phyloP scores from a whole-genome alignment of 768 basidiomycete genomes.

The Suillus tomentosus region DNA sequence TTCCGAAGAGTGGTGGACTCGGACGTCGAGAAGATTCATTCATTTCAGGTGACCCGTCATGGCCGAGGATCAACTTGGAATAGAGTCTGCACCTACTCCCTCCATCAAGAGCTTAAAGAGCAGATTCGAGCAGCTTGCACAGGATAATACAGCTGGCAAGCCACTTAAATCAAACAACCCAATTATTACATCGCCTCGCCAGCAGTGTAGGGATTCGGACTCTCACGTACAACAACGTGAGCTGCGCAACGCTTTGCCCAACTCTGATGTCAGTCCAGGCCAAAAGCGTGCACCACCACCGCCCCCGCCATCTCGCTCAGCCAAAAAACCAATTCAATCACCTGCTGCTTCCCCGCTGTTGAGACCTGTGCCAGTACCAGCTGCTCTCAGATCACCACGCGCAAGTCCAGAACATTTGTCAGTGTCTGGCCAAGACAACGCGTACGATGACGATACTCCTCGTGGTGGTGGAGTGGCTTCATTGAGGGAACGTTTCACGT shows the following conservation, averaged over 20 bases:
- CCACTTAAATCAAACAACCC: conserved; percentile 6
- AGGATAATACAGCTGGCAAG: conserved; percentile 32
- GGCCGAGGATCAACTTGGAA: conserved; percentile 25
- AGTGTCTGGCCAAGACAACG: conserved; percentile 12
- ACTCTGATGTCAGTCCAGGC: conserved; percentile 51
- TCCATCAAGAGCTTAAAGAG: conserved; percentile 72
- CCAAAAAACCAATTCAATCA: conserved; percentile 38
- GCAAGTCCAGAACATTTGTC: conserved; percentile 24
- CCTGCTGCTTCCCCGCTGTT: conserved; percentile 51
- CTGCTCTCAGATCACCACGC: conserved; percentile 22
- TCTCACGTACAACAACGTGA: conserved; percentile 28
- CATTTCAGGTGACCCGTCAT: not conserved
- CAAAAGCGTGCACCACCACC: conserved; percentile 59
- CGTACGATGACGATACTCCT: conserved; percentile 18
- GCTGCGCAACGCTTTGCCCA: conserved; percentile 51
- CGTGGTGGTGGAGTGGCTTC: conserved; percentile 6
- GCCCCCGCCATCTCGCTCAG: conserved; percentile 49
- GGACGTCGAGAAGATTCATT: conserved; percentile 6
- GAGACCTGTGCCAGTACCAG: conserved; percentile 49
- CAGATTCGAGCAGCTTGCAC: conserved; percentile 69
- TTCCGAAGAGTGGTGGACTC: not conserved
- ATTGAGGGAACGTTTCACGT: conserved; percentile 10
- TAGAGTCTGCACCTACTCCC: conserved; percentile 57
- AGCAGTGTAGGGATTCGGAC: not conserved
- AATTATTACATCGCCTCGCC: conserved; percentile 13